Percentiles rank a stretch among this genome's conserved stretches.
Conservation (phyloP, 2,329 filamentous ascomycete species). For the Fulvia fulva region DNA sequence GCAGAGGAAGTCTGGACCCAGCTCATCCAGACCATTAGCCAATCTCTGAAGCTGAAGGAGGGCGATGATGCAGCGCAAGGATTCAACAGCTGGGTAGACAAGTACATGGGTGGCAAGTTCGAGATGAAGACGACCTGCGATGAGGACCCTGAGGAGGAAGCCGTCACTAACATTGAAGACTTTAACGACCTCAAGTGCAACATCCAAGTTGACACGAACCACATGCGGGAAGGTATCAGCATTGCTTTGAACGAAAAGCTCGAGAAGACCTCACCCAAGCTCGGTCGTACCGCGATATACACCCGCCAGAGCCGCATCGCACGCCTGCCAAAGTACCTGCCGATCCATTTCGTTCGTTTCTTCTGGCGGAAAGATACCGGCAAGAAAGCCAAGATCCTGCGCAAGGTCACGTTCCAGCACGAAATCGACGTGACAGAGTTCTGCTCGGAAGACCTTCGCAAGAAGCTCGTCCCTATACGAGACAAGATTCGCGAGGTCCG, state of each 20-base stretch:
- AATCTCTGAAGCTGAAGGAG: constrained; percentile 67
- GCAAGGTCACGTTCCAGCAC: constrained; percentile 92
- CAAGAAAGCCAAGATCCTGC: constrained; percentile 99
- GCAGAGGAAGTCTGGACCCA: constrained; percentile 98
- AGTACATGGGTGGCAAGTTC: constrained; percentile 82
- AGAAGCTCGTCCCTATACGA: constrained; percentile 80
- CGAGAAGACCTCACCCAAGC: constrained; percentile 76
- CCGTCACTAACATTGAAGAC: constrained; percentile 62
- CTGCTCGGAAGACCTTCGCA: constrained; percentile 84
- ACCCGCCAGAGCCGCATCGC: constrained; percentile 90
- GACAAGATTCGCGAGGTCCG: constrained; percentile 93
- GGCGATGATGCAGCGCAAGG: constrained; percentile 50
- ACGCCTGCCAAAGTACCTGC: constrained; percentile 87
- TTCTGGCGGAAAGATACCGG: constrained; percentile 94
- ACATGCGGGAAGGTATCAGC: constrained; percentile 81
- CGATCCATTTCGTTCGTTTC: constrained; percentile 96
- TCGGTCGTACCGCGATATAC: constrained; percentile 76
- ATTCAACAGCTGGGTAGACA: constrained; percentile 67
- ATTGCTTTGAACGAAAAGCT: constrained; percentile 81
- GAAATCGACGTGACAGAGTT: constrained; percentile 93
- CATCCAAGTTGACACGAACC: constrained; percentile 82
- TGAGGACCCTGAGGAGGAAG: constrained; percentile 73
- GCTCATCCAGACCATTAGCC: constrained; percentile 76
- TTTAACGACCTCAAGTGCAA: constrained; percentile 97
- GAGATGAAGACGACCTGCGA: constrained; percentile 77